Conservation (phyloP, 1,284 basidiomycete species). For the Xerocomus minutiporus region DNA sequence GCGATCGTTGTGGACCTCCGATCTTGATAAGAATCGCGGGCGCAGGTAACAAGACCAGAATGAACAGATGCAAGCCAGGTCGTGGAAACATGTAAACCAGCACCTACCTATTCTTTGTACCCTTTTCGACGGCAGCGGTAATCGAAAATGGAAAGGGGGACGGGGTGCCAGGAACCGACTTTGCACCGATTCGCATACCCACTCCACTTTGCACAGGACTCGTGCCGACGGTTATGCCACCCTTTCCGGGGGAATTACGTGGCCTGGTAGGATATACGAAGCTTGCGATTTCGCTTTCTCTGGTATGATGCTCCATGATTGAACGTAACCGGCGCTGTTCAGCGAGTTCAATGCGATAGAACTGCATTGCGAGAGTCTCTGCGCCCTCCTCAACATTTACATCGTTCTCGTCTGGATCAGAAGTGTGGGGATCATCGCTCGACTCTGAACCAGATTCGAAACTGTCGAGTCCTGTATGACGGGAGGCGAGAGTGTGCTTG, state of each 20-base stretch:
- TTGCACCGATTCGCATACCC: slow-evolving; percentile 14
- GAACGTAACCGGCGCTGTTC: slow-evolving; percentile 88
- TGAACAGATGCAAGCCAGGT: background rate
- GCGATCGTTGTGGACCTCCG: background rate
- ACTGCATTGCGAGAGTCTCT: slow-evolving; percentile 82
- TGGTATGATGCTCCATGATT: slow-evolving; percentile 88
- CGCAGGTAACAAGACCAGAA: no score
- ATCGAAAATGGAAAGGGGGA: slow-evolving; percentile 82
- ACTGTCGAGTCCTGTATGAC: slow-evolving; percentile 65
- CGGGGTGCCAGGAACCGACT: slow-evolving; percentile 25
- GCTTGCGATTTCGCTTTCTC: slow-evolving; percentile 36
- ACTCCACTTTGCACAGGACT: slow-evolving; percentile 8
- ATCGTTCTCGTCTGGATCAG: slow-evolving; percentile 36
- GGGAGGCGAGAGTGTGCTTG: slow-evolving; percentile 44
- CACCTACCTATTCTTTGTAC: slow-evolving; percentile 83
- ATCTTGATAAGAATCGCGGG: background rate
- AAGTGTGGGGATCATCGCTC: slow-evolving; percentile 33
- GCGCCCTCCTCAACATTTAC: slow-evolving; percentile 59
- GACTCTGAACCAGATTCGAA: slow-evolving; percentile 43
- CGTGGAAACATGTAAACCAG: slow-evolving; percentile 21
- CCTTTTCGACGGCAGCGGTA: slow-evolving; percentile 93
- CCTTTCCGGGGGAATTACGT: slow-evolving; percentile 7
- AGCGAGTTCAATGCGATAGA: slow-evolving; percentile 85
- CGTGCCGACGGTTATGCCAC: background rate
- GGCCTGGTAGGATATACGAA: slow-evolving; percentile 4